Conservation (phyloP, 345 rosid genomes). For the Eucalyptus guilfoylei region DNA sequence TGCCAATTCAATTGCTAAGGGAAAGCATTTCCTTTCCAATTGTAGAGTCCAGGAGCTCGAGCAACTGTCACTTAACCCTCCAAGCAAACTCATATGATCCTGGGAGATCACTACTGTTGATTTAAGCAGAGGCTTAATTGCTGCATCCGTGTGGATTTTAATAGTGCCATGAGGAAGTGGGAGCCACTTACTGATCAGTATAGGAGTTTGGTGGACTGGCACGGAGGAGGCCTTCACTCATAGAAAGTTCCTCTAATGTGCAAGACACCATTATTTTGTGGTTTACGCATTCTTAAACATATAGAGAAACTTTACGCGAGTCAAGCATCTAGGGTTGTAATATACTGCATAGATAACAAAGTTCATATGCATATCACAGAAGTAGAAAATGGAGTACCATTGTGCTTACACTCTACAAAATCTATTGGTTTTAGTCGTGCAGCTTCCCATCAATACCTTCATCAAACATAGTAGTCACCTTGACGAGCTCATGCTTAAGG, state of each 20-base stretch:
- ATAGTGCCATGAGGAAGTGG: background rate
- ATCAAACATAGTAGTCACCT: background rate
- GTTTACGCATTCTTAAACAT: background rate
- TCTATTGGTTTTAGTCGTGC: background rate
- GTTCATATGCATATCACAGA: background rate
- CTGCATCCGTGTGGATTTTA: background rate
- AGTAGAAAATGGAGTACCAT: background rate
- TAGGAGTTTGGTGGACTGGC: background rate
- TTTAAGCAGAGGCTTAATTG: background rate
- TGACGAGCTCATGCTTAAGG: background rate
- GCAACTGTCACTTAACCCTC: background rate
- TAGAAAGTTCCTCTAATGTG: background rate
- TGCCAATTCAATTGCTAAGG: background rate
- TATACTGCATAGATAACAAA: background rate
- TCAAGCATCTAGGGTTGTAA: background rate
- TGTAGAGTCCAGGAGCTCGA: background rate
- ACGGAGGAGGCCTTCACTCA: background rate
- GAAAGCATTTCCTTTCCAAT: background rate
- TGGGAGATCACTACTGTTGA: background rate
- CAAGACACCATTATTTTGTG: background rate
- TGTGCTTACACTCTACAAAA: background rate
- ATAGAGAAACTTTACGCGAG: background rate
- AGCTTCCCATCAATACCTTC: background rate
- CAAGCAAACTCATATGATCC: background rate
- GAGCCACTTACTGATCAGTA: background rate